phyloP scores from a whole-genome alignment of 1,284 basidiomycete genomes.

The Microbotryum lychnidis-dioicae region DNA sequence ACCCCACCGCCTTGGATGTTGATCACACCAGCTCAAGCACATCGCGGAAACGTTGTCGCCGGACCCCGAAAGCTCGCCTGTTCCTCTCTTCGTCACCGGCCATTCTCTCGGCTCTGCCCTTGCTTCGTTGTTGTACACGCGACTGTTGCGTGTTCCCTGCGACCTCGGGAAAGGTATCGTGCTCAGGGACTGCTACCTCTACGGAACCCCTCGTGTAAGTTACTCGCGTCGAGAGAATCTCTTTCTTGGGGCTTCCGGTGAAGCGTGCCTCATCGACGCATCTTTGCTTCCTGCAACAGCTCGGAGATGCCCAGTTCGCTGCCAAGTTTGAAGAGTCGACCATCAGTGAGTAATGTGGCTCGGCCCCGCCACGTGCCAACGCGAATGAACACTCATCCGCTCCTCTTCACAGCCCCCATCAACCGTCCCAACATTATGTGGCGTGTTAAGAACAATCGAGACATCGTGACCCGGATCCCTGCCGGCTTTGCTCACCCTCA shows the following conservation, averaged over 20 bases:
- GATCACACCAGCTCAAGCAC: not conserved
- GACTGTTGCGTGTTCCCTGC: conserved; percentile 15
- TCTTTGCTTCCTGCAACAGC: not conserved
- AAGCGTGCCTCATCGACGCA: not conserved
- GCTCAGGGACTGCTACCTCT: conserved; percentile 19
- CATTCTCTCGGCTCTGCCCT: conserved; percentile 29
- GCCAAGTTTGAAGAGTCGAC: not conserved
- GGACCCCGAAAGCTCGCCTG: not conserved
- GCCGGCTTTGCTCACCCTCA: conserved; percentile 16
- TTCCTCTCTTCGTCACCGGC: not conserved
- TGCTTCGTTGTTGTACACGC: conserved; percentile 16
- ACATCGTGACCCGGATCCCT: conserved; percentile 20
- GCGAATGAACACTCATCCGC: no score
- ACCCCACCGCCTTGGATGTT: not conserved
- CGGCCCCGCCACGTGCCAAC: no score
- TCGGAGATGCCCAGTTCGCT: not conserved
- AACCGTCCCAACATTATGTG: conserved; percentile 23
- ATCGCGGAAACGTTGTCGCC: no score
- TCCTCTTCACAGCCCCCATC: conserved; percentile 1
- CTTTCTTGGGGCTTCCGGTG: not conserved
- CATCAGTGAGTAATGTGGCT: no score
- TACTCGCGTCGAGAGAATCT: not conserved
- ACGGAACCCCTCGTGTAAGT: conserved; percentile 21
- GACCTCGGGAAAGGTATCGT: conserved; percentile 20
- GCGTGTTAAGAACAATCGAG: conserved; percentile 20